Conservation (phyloP, 768 basidiomycete species). For the Kwoniella botswanensis region DNA sequence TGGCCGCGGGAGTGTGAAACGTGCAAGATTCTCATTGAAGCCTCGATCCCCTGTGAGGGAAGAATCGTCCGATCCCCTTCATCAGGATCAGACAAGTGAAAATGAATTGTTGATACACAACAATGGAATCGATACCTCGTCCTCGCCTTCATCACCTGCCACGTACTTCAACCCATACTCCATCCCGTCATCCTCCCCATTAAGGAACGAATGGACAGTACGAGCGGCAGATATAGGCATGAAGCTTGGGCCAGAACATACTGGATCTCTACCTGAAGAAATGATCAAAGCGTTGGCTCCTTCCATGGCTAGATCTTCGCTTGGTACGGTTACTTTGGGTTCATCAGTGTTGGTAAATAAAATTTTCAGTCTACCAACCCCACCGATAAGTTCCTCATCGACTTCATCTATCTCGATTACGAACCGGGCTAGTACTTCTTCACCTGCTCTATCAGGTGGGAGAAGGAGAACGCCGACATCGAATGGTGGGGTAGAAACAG, state of each 20-base stretch:
- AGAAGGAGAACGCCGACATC: too few relatives aligned
- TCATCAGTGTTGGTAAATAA: not conserved
- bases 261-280: conserved; percentile 33
- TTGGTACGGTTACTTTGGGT: not conserved
- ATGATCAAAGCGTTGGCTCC: conserved; percentile 35
- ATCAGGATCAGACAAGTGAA: not conserved
- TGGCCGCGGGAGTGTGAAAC: conserved; percentile 23
- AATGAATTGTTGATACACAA: not conserved
- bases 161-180: not conserved
- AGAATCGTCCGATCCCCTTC: conserved; percentile 20
- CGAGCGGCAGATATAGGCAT: conserved; percentile 43
- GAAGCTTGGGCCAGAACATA: conserved; percentile 37
- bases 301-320: not conserved
- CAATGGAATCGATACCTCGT: not conserved
- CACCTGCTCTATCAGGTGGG: not conserved
- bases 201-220: conserved; percentile 28
- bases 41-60: conserved; percentile 29
- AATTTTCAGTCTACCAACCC: conserved; percentile 24
- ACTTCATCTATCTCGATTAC: conserved; percentile 5
- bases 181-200: conserved; percentile 19
- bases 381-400: conserved; percentile 28
- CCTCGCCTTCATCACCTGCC: conserved; percentile 16
- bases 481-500: not conserved
- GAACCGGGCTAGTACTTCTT: not conserved
- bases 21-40: conserved; percentile 38